Evolutionary conservation across 2,329 filamentous ascomycete genomes (phyloP).

Genomic region (Fusarium robinianum): DNA sequence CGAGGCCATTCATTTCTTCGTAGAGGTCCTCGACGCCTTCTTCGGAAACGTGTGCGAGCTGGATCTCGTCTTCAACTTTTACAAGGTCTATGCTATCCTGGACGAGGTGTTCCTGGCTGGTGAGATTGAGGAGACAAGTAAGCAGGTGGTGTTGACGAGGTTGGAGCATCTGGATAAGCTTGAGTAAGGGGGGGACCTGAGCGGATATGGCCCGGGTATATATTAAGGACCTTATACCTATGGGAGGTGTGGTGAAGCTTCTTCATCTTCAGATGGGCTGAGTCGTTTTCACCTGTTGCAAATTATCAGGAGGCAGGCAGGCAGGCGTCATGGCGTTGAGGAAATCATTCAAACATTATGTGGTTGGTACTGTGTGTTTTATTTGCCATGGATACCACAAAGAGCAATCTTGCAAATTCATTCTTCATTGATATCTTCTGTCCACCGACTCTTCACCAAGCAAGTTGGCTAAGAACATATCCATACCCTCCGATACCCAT

Average conservation of each 20-base stretch:
- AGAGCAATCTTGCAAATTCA: too few species aligned
- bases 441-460: too few species aligned
- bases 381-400: too few species aligned
- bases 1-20: slow-evolving; percentile 99
- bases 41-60: slow-evolving; percentile 99
- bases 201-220: neutral
- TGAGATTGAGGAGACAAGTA: slow-evolving; percentile 98
- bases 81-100: slow-evolving; percentile 94
- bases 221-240: too few species aligned
- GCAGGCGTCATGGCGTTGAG: slow-evolving; percentile 29
- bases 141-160: slow-evolving; percentile 93
- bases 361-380: too few species aligned
- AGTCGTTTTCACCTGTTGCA: slow-evolving; percentile 15
- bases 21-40: slow-evolving; percentile 97
- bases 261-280: neutral
- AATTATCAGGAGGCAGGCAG: slow-evolving; percentile 18
- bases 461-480: too few species aligned
- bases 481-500: too few species aligned
- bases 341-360: slow-evolving; percentile 15
- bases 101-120: slow-evolving; percentile 98
- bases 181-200: slow-evolving; percentile 61
- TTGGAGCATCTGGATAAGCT: slow-evolving; percentile 96
- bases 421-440: too few species aligned
- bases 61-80: slow-evolving; percentile 83
- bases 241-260: slow-evolving; percentile 1